Evolutionary conservation across 768 basidiomycete genomes (phyloP).

Genomic region (Boletus insuetus): DNA sequence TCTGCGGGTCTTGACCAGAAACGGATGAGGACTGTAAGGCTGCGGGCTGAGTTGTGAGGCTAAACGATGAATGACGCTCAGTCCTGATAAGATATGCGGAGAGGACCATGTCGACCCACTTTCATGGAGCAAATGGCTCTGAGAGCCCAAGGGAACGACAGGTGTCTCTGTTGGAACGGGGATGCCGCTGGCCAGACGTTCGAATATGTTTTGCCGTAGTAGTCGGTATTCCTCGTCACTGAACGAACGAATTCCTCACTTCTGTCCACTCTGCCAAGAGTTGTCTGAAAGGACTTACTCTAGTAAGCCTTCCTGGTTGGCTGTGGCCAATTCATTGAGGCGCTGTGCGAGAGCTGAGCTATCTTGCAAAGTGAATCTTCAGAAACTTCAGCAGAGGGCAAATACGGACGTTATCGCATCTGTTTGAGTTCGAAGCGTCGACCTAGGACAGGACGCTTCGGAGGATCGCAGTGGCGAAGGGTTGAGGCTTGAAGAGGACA

Average conservation of each 20-base stretch:
- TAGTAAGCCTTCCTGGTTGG: conserved; percentile 77
- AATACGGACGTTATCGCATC: conserved; percentile 56
- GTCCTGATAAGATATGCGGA: background rate
- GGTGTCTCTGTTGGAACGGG: conserved; percentile 60
- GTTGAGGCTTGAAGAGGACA: conserved; percentile 10
- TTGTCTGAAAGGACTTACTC: conserved; percentile 45
- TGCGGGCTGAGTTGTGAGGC: conserved; percentile 18
- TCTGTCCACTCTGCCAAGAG: background rate
- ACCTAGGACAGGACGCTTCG: conserved; percentile 20
- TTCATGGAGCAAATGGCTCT: conserved; percentile 26
- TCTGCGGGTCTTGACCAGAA: conserved; percentile 35
- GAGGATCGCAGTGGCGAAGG: conserved; percentile 23
- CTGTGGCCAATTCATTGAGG: conserved; percentile 74
- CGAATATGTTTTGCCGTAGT: conserved; percentile 80
- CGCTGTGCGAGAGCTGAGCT: conserved; percentile 79
- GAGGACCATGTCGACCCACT: background rate
- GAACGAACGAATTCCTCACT: conserved; percentile 1
- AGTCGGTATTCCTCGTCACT: conserved; percentile 87
- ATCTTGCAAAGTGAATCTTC: conserved; percentile 9
- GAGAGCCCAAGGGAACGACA: conserved; percentile 52
- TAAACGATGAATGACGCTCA: conserved; percentile 10
- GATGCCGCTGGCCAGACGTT: conserved; percentile 63
- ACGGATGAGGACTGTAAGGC: conserved; percentile 27
- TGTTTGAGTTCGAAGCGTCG: conserved; percentile 33
- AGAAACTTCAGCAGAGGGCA: conserved; percentile 10